A percentile compares a stretch with the other conserved stretches of the same genome.
Conservation (phyloP, 2,329 filamentous ascomycete species). For the Cladosporium sp. region DNA sequence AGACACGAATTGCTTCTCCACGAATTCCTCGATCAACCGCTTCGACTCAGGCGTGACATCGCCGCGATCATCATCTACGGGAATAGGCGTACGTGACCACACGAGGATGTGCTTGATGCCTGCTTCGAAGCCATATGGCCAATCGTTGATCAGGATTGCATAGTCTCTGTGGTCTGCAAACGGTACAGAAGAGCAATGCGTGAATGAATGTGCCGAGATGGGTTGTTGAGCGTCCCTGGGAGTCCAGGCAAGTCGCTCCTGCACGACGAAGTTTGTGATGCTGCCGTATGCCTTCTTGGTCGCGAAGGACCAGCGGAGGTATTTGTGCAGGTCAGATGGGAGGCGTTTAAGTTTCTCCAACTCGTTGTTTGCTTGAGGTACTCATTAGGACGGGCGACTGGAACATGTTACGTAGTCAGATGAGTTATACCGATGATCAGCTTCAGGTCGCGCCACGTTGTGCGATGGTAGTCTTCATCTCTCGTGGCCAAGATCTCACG, state of each 20-base stretch:
- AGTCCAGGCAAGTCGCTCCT: conserved; percentile 52
- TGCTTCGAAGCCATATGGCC: conserved; percentile 56
- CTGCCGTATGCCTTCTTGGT: conserved; percentile 54
- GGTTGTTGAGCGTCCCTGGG: conserved; percentile 9
- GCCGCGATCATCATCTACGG: conserved; percentile 42
- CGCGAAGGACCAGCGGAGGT: conserved; percentile 55
- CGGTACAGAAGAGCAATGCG: conserved; percentile 44
- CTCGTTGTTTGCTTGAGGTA: conserved; percentile 40
- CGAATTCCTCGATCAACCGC: conserved; percentile 46
- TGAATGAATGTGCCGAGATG: conserved; percentile 32
- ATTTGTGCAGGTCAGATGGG: conserved; percentile 56
- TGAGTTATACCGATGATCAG: conserved; percentile 45
- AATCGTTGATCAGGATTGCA: conserved; percentile 57
- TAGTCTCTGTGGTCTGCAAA: conserved; percentile 54
- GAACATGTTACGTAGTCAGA: background rate
- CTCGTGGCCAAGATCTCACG: conserved; percentile 46
- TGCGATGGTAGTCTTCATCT: conserved; percentile 50
- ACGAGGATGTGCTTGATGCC: conserved; percentile 56
- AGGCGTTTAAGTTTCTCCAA: conserved; percentile 55
- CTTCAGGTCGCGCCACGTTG: conserved; percentile 51
- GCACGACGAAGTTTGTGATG: conserved; percentile 54
- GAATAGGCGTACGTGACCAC: conserved; percentile 52
- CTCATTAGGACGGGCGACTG: conserved; percentile 7
- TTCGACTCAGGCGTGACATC: conserved; percentile 50
- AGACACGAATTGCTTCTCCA: conserved; percentile 46